Conservation (phyloP, 2,329 filamentous ascomycete species). For the Colletotrichum gigasporum region DNA sequence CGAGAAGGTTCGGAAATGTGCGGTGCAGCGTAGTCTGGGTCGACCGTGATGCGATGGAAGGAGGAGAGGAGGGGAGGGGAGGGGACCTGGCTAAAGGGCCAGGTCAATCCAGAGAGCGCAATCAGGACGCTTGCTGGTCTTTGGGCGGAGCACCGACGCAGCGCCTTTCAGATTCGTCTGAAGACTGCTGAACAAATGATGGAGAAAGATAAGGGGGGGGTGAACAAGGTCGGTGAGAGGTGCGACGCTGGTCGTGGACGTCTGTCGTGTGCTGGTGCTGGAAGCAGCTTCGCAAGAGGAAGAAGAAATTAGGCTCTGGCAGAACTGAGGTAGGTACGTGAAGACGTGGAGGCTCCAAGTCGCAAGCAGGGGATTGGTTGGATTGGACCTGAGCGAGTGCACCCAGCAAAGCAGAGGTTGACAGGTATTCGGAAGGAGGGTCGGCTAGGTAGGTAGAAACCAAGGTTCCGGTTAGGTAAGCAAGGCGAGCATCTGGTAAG, state of each 20-base stretch:
- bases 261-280: constrained; percentile 3
- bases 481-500: too few species aligned
- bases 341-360: constrained; percentile 28
- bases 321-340: constrained; percentile 16
- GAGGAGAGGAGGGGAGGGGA: constrained; percentile 7
- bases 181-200: neutral
- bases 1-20: neutral
- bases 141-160: neutral
- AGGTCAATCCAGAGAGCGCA: constrained; percentile 21
- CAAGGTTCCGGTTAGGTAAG: too few species aligned
- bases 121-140: constrained; percentile 7
- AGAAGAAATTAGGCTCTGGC: constrained; percentile 21
- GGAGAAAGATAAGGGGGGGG: neutral
- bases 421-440: too few species aligned
- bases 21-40: neutral
- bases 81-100: constrained; percentile 26
- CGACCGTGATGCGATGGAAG: constrained; percentile 6
- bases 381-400: neutral
- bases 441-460: neutral
- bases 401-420: too few species aligned
- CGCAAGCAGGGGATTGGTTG: constrained; percentile 15
- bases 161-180: neutral
- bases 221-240: neutral
- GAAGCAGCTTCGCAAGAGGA: constrained; percentile 3
- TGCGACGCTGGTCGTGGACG: constrained; percentile 13